phyloP scores from a whole-genome alignment of 345 rosid genomes.

The thale cress (Arabidopsis thaliana) region TAIR10.1 NC_003075.7:17302001-17302500 shows the following conservation, averaged over 20 bases:
- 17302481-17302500: neutral
- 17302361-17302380: neutral
- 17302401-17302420: neutral
- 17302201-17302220: slow-evolving; percentile 8
- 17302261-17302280: neutral
- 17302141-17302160: slow-evolving; percentile 37
- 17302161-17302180: slow-evolving; percentile 41
- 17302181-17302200: slow-evolving; percentile 36
- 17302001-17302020: neutral
- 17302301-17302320: slow-evolving; percentile 2
- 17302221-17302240: slow-evolving; percentile 25
- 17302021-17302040: neutral
- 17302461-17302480: neutral
- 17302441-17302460: neutral
- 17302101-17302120: slow-evolving; percentile 20
- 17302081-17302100: neutral
- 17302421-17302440: slow-evolving; percentile 3
- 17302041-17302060: neutral
- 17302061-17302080: neutral
- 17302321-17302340: neutral
- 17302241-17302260: neutral
- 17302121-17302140: slow-evolving; percentile 42
- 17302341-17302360: neutral
- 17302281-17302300: neutral
- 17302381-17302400: neutral